Evolutionary conservation across 1,284 basidiomycete species (phyloP).

Genomic region (Trichosporon ovoides): DNA sequence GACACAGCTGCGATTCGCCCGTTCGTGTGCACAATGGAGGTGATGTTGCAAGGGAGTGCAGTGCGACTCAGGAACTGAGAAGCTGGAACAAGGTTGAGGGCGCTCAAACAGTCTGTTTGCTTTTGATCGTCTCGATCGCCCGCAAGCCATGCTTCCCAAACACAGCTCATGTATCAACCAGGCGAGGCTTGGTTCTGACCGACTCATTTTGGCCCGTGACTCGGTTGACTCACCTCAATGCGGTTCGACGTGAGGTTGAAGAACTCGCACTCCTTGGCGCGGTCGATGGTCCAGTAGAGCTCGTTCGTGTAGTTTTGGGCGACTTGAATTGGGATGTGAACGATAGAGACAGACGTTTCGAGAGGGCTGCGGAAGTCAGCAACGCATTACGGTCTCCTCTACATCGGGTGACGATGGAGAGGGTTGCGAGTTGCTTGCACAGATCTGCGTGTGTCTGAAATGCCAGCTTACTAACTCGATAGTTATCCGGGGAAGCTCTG

Average conservation of each 20-base stretch:
- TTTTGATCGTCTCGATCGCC: not conserved
- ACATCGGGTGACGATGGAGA: no score
- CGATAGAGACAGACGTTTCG: slow-evolving; percentile 34
- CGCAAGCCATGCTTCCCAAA: not conserved
- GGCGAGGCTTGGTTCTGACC: not conserved
- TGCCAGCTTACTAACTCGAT: not conserved
- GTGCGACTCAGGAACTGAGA: not conserved
- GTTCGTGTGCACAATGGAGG: not conserved
- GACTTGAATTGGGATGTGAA: slow-evolving; percentile 36
- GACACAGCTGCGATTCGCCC: not conserved
- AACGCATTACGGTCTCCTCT: no score
- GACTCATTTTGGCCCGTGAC: no score
- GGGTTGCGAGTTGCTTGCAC: no score
- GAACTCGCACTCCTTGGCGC: slow-evolving; percentile 30
- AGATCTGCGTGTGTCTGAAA: not conserved
- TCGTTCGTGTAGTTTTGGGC: slow-evolving; percentile 24
- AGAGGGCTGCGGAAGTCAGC: slow-evolving; percentile 35
- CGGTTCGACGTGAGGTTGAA: slow-evolving; percentile 43
- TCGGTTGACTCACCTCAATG: slow-evolving; percentile 36
- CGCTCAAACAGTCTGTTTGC: no score
- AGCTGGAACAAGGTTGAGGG: not conserved
- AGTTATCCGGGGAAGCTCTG: not conserved
- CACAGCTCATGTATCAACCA: not conserved
- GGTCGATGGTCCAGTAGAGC: slow-evolving; percentile 41
- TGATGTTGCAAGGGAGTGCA: not conserved